Evolutionary conservation across 257 asterid genomes (phyloP), one percentile per base, ranked within the genome.

Genomic region (Ajuga chamaepitys): DNA sequence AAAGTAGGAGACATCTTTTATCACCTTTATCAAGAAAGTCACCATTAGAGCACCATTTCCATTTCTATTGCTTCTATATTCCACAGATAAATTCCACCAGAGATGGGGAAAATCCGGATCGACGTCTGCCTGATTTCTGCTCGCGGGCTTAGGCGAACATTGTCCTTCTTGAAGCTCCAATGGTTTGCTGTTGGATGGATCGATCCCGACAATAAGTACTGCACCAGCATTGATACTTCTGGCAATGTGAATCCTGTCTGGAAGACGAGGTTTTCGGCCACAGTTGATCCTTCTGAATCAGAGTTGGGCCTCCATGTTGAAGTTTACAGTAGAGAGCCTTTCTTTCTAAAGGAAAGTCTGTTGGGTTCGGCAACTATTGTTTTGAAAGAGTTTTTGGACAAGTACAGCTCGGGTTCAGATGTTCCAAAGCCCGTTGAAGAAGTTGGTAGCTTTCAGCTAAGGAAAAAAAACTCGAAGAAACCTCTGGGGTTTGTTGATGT

Each of bases 181-280:
- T 88, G 96, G 95, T 88, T 40, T 65, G 92, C 92, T 3, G 96
- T 91, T 44, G 95, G 92, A 34, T 88, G 96, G 96, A 74, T 88
- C 54, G 85, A 83, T 70, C 81, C 93, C 3, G 74, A 75, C 35
- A 77, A 78, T 67, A 84, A 91, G 71, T 88, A 88, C 57, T 91
- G 98, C 82, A 82, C 96, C 62, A 82, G 71, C 53, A 82, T 91
- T 42, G 96, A 88, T 70, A 56, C 91, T 57, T 86, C 98, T 5
- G 95, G 88, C 2, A 86, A 82, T 46, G 79, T 72, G 22, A 88
- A 88, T 59, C 95, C 95, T 8, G 77, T 75, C 63, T 91, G 96
- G 98, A 83, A 77, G 68, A 91, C 95, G 18, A 83, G 80, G 48
- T 88, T 88, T 24, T 82, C 95, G 0, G 21, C 73, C 34, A 48